Percentiles rank a stretch among this genome's conserved stretches.
phyloP scores from a whole-genome alignment of 2,329 filamentous ascomycete genomes.

The Colletotrichum sp. region DNA sequence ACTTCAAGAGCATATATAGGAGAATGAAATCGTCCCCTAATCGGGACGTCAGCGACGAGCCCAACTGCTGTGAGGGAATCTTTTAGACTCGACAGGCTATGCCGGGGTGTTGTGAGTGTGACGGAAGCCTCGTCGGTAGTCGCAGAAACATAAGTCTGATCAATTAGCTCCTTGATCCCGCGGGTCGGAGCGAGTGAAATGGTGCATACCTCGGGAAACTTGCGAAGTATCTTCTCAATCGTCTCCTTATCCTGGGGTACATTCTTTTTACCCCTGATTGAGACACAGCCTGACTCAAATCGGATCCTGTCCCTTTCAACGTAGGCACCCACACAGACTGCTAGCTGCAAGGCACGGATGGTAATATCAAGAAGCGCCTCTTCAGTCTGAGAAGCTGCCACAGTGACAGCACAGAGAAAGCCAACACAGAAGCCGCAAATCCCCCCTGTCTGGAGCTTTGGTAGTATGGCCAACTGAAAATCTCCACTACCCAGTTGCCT shows the following conservation, averaged over 20 bases:
- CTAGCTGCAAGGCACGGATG: conserved; percentile 41
- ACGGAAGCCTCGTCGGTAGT: not conserved
- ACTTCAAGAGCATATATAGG: not conserved
- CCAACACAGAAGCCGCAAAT: conserved; percentile 43
- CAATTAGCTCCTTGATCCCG: not conserved
- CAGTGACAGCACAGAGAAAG: conserved; percentile 40
- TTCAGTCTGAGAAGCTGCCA: conserved; percentile 31
- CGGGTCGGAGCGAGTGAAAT: not conserved
- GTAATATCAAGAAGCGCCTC: conserved; percentile 37
- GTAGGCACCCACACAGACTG: conserved; percentile 39
- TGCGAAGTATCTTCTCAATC: not conserved
- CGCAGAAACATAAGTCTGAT: not conserved
- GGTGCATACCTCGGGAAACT: not conserved
- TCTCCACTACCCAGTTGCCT: not conserved
- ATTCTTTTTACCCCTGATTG: not conserved
- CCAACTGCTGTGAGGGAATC: not conserved
- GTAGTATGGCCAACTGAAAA: not conserved
- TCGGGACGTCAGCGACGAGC: not conserved
- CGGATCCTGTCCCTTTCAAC: conserved; percentile 39
- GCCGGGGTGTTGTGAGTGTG: not conserved
- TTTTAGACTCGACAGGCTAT: not conserved
- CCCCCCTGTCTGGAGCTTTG: not conserved
- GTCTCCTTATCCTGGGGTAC: not conserved
- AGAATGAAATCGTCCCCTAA: not conserved
- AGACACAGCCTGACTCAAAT: conserved; percentile 16